These are phyloP conservation scores for Henningerozyma blattae DNA, from an alignment of 805 yeast genomes.

Conservation along the genomic window DNA sequence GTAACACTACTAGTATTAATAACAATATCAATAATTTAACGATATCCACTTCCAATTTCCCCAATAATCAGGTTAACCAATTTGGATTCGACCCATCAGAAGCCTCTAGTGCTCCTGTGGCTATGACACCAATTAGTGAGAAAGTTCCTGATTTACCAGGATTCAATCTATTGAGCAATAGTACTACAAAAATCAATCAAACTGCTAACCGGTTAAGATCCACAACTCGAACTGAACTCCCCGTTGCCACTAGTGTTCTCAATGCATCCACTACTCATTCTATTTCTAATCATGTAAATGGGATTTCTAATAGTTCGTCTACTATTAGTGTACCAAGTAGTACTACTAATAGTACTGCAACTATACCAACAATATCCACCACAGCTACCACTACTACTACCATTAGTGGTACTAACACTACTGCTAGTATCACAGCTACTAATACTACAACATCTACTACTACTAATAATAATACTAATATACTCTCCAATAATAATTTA, in stretches of 20 bases:
- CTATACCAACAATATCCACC: too few species aligned
- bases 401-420: background rate
- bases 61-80: constrained; percentile 42
- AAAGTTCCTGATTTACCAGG: constrained; percentile 25
- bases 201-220: background rate
- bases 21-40: constrained; percentile 3
- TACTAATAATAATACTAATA: background rate
- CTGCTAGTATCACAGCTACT: background rate
- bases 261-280: too few species aligned
- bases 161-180: constrained; percentile 14
- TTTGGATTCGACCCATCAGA: constrained; percentile 51
- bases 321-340: background rate
- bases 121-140: constrained; percentile 77
- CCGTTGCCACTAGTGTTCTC: background rate
- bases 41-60: constrained; percentile 5
- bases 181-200: constrained; percentile 8
- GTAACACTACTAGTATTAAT: constrained; percentile 9
- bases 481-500: background rate
- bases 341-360: too few species aligned
- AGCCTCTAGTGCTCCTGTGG: constrained; percentile 38
- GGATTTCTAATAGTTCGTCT: too few species aligned
- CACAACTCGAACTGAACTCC: background rate
- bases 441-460: background rate
- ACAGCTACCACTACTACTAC: background rate
- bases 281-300: too few species aligned